A percentile compares a stretch with the other conserved stretches of the same genome.
Evolutionary conservation across 2,329 filamentous ascomycete genomes (phyloP).

Genomic region (Ceratocystis ficicola): DNA sequence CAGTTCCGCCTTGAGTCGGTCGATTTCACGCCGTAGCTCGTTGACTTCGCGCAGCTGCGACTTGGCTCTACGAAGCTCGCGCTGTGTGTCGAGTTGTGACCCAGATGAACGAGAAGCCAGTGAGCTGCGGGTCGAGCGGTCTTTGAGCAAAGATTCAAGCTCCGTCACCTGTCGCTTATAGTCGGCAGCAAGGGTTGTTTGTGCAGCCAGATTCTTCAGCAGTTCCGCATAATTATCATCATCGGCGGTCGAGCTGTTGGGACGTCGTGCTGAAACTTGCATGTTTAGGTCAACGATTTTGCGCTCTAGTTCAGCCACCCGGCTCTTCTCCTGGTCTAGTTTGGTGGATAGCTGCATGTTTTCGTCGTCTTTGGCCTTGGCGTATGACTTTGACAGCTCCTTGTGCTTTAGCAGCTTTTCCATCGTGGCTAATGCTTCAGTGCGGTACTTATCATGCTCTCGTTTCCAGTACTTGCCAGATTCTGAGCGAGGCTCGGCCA

Average conservation of each 20-base stretch:
- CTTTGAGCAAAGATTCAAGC: constrained; percentile 40
- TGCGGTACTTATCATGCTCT: constrained; percentile 61
- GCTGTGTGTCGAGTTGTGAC: constrained; percentile 41
- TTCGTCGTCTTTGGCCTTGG: constrained; percentile 63
- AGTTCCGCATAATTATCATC: constrained; percentile 38
- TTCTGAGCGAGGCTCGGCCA: constrained; percentile 61
- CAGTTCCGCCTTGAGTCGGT: constrained; percentile 40
- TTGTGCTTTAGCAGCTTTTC: constrained; percentile 70
- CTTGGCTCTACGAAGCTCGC: constrained; percentile 43
- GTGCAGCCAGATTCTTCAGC: constrained; percentile 43
- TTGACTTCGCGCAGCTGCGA: constrained; percentile 43
- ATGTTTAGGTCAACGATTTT: constrained; percentile 48
- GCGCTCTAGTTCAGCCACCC: constrained; percentile 50
- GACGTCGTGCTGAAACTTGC: constrained; percentile 21
- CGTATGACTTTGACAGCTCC: constrained; percentile 65
- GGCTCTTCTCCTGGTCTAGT: constrained; percentile 56
- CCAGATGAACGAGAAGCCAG: constrained; percentile 40
- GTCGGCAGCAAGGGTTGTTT: constrained; percentile 45
- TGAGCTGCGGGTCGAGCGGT: constrained; percentile 31
- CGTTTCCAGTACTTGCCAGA: constrained; percentile 72
- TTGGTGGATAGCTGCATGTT: constrained; percentile 52
- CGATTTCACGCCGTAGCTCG: constrained; percentile 42
- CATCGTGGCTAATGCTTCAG: constrained; percentile 60
- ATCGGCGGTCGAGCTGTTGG: constrained; percentile 18
- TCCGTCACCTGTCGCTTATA: constrained; percentile 50